These are phyloP conservation scores for Hortaea sp. DNA, from an alignment of 2,329 filamentous ascomycete species.

Conservation along the genomic window DNA sequence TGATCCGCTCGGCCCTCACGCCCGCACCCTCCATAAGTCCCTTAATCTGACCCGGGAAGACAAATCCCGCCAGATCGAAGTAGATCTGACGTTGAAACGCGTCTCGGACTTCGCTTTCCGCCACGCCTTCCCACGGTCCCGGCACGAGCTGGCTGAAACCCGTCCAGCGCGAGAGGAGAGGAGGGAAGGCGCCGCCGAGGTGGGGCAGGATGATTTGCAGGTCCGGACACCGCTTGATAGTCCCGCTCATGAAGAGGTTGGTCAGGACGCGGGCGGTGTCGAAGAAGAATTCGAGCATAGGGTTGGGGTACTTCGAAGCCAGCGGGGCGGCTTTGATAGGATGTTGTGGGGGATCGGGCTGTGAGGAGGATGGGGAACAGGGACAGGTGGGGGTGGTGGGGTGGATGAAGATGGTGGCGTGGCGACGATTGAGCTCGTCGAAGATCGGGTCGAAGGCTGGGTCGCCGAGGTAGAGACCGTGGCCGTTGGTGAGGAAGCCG, in stretches of 20 bases:
- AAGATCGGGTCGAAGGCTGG: conserved; percentile 37
- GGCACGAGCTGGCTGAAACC: conserved; percentile 30
- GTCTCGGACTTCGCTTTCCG: conserved; percentile 20
- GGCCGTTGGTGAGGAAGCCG: conserved; percentile 42
- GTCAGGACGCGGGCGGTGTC: conserved; percentile 41
- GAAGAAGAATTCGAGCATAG: conserved; percentile 44
- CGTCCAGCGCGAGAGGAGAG: conserved; percentile 36
- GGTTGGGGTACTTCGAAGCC: conserved; percentile 29
- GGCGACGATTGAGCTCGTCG: conserved; percentile 36
- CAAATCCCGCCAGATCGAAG: conserved; percentile 45
- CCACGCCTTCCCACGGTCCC: conserved; percentile 19
- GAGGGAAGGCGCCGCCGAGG: conserved; percentile 36
- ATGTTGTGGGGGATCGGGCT: conserved; percentile 8
- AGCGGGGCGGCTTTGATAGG: conserved; percentile 28
- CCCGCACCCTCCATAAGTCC: conserved; percentile 34
- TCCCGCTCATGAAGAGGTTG: conserved; percentile 40
- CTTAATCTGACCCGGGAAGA: conserved; percentile 39
- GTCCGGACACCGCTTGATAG: conserved; percentile 35
- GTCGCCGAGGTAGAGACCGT: conserved; percentile 45
- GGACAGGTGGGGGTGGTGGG: conserved; percentile 41
- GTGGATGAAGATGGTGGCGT: conserved; percentile 45
- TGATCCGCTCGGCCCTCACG: conserved; percentile 31
- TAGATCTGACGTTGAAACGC: conserved; percentile 36
- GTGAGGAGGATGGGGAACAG: conserved; percentile 12
- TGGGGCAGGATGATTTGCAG: conserved; percentile 42